A percentile compares a stretch with the other conserved stretches of the same genome.
Conservation (phyloP, 805 yeast genomes). For the Priceomyces melissophilus region DNA sequence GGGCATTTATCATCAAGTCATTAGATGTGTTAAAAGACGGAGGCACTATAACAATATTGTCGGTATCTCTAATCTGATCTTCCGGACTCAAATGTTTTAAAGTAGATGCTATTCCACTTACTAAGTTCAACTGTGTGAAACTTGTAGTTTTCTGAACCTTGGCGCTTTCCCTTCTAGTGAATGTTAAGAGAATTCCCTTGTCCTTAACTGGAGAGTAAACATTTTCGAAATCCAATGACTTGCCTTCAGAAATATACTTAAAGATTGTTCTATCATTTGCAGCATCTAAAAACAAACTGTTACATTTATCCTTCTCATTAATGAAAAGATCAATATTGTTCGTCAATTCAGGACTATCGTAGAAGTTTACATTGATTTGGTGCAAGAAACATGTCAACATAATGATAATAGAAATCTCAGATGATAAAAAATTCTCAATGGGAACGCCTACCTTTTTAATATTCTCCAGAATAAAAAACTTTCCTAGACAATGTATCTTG, state of each 20-base stretch:
- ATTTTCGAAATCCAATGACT: constrained; percentile 19
- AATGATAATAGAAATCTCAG: constrained; percentile 33
- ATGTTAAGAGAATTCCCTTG: constrained; percentile 32
- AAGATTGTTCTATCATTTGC: neutral
- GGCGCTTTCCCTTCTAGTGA: constrained; percentile 14
- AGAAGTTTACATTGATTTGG: constrained; percentile 39
- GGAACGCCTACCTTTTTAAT: constrained; percentile 22
- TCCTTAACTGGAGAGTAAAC: constrained; percentile 32
- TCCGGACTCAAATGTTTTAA: constrained; percentile 44
- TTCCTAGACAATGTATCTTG: constrained; percentile 19
- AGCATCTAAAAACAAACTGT: constrained; percentile 2
- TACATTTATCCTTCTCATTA: constrained; percentile 1
- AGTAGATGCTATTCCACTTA: constrained; percentile 52
- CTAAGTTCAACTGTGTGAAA: constrained; percentile 51
- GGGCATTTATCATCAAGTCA: constrained; percentile 24
- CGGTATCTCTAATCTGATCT: constrained; percentile 30
- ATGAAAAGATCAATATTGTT: constrained; percentile 7
- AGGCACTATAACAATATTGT: constrained; percentile 19
- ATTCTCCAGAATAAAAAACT: constrained; percentile 13
- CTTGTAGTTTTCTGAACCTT: constrained; percentile 13
- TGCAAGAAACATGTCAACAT: constrained; percentile 44
- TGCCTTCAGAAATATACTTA: constrained; percentile 2
- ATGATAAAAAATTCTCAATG: constrained; percentile 18
- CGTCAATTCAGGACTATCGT: constrained; percentile 18
- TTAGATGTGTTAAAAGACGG: constrained; percentile 8